A percentile compares a stretch with the other conserved stretches of the same genome.
phyloP scores from a whole-genome alignment of 2,329 filamentous ascomycete species.

The Calonectria pteridis region DNA sequence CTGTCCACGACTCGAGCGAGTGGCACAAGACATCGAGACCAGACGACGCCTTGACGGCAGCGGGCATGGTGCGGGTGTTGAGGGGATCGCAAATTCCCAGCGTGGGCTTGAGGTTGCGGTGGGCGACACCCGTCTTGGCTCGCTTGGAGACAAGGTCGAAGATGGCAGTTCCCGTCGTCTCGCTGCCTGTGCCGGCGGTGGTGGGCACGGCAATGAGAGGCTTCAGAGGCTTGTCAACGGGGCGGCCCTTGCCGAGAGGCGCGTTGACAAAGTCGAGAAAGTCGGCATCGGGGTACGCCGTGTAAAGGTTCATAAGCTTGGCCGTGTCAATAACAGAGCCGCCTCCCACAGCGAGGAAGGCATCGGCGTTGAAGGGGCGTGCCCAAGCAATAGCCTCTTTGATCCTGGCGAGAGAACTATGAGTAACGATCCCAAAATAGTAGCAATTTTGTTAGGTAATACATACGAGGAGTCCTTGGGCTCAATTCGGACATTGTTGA shows the following conservation, averaged over 20 bases:
- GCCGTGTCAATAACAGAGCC: conserved; percentile 98
- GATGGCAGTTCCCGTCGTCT: conserved; percentile 98
- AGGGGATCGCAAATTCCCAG: conserved; percentile 88
- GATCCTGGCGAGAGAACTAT: conserved; percentile 65
- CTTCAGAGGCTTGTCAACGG: conserved; percentile 76
- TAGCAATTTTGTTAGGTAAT: background rate
- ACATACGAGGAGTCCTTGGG: conserved; percentile 92
- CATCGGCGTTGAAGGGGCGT: conserved; percentile 84
- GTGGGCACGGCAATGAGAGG: conserved; percentile 88
- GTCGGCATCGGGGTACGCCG: conserved; percentile 88
- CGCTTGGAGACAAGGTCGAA: conserved; percentile 92
- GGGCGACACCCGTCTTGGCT: conserved; percentile 95
- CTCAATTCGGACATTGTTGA: conserved; percentile 84
- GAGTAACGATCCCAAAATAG: background rate
- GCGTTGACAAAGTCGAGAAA: conserved; percentile 99
- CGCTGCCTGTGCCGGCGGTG: conserved; percentile 87
- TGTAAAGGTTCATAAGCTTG: conserved; percentile 98
- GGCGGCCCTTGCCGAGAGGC: conserved; percentile 87
- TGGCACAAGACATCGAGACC: conserved; percentile 97
- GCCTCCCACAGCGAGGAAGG: conserved; percentile 88
- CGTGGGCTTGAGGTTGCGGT: conserved; percentile 94
- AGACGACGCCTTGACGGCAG: conserved; percentile 90
- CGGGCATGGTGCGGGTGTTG: conserved; percentile 96
- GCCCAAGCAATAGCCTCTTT: conserved; percentile 90
- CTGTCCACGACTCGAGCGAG: conserved; percentile 95